Base-by-base conservation (phyloP, 352 stramenopile species). In the Globisporangium polare region DNA sequence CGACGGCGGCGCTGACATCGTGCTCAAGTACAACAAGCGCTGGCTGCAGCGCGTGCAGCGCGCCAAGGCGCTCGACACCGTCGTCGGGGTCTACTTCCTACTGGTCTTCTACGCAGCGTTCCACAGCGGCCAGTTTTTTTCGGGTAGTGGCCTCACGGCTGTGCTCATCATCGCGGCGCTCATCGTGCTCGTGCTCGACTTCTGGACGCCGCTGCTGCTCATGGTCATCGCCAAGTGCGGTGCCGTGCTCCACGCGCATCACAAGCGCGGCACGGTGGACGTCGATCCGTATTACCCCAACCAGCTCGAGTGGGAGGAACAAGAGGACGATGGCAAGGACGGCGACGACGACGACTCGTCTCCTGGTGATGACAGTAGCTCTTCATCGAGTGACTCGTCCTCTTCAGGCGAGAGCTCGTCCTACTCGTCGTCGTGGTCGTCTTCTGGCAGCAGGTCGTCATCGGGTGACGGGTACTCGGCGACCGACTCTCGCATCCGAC, bases 101-200 rank as follows among this genome's bases (percentile, higher is more conserved):
- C 68, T 85, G n/a, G 84, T 86, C 35, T 78, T 83, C 43, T 93
- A 90, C 54, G 70, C 78, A 26, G 78, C 81, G 5, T 69, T 90
- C 53, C 81, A 88, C 41, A 74, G 75, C 33, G 78, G 77, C 1
- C 74, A 83, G 50, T 76, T 84, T 41, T 72, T 92, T 31, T 74
- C 74, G 0, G 69, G 72, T 5, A 67, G 63, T 39, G 72, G 68
- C 0, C 67, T 89, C 5, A 63, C 77, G 18, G 59, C 63, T 2
- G 58, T 91, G 42, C 55, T 93, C 12, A 67, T 60, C 0, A 58
- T 80, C 26, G 81, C 75, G n/a, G 78, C 57, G 5, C 22, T 77
- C 9, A 58, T 88, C 18, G 54, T 79, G 31, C 43, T 93, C 3
- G 66, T 90, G 2, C 64, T 93, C 1, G 80, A 93, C 29, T 66